phyloP scores from a whole-genome alignment of 208 protist species.

The Jaenimonas drosophilae region DNA sequence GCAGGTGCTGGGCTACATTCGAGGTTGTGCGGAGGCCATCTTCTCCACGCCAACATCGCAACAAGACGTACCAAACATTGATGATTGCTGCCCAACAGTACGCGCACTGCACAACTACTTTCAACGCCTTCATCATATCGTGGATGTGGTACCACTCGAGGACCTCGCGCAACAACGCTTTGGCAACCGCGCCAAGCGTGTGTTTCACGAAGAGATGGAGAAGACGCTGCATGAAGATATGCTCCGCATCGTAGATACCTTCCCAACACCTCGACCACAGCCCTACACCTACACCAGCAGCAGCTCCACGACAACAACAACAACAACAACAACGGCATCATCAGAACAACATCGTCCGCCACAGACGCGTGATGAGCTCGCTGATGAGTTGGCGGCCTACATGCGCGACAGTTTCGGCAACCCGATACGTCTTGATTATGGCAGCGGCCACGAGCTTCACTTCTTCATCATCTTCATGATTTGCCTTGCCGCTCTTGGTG shows the following conservation, averaged over 20 bases:
- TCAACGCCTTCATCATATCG: constrained; percentile 30
- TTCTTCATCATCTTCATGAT: constrained; percentile 94
- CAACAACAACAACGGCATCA: too few species aligned
- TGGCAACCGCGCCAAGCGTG: constrained; percentile 76
- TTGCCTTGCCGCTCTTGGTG: constrained; percentile 67
- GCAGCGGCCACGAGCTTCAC: constrained; percentile 97
- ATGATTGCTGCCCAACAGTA: constrained; percentile 20
- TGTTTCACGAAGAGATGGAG: constrained; percentile 57
- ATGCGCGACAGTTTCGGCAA: constrained; percentile 94
- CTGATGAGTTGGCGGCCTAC: constrained; percentile 87
- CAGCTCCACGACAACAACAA: background rate
- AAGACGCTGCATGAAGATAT: constrained; percentile 26
- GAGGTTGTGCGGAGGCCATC: constrained; percentile 38
- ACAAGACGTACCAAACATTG: too few species aligned
- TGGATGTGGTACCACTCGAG: constrained; percentile 64
- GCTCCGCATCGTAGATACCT: constrained; percentile 31
- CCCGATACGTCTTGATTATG: constrained; percentile 96
- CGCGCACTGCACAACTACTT: constrained; percentile 38
- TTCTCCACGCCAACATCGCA: constrained; percentile 9
- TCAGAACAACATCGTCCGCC: too few species aligned
- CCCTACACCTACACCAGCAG: background rate
- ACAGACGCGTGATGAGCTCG: constrained; percentile 20
- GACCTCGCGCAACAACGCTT: constrained; percentile 77
- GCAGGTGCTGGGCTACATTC: constrained; percentile 57
- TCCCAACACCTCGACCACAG: constrained; percentile 9